Evolutionary conservation across 805 yeast species (phyloP).

Genomic region (Candida chilensis): DNA sequence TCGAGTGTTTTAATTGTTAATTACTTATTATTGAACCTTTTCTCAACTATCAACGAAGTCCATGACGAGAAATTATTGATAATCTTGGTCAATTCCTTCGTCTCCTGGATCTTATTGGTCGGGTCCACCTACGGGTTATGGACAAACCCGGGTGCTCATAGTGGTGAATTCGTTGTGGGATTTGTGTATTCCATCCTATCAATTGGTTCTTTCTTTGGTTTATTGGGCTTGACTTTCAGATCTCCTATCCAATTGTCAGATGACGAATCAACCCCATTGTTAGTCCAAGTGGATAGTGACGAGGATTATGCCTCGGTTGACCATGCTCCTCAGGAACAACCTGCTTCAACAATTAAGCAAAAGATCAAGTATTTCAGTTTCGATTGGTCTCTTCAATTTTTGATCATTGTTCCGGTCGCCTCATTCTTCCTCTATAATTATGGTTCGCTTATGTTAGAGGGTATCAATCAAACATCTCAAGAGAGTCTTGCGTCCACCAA

Average conservation of each 20-base stretch:
- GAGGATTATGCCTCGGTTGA: constrained; percentile 6
- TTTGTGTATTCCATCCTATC: constrained; percentile 38
- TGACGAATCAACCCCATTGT: constrained; percentile 22
- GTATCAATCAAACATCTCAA: constrained; percentile 60
- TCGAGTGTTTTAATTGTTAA: constrained; percentile 43
- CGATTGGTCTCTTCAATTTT: constrained; percentile 76
- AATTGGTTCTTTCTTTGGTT: constrained; percentile 39
- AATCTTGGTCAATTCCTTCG: constrained; percentile 41
- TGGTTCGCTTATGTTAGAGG: constrained; percentile 52
- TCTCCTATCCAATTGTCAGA: constrained; percentile 4
- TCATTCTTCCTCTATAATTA: constrained; percentile 43
- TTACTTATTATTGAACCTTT: constrained; percentile 43
- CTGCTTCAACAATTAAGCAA: constrained; percentile 11
- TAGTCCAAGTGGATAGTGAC: constrained; percentile 10
- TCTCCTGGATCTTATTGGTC: constrained; percentile 50
- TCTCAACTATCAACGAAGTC: constrained; percentile 29
- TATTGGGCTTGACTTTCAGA: constrained; percentile 33
- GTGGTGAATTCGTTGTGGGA: constrained; percentile 43
- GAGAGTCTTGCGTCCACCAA: constrained; percentile 44
- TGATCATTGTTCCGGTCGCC: constrained; percentile 58
- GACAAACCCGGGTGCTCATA: constrained; percentile 36
- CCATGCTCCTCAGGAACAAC: too few relatives aligned
- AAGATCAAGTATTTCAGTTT: constrained; percentile 42
- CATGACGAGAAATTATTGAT: constrained; percentile 53
- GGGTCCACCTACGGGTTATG: constrained; percentile 35